phyloP scores from a whole-genome alignment of 164 flowering plant species.

The Kingdonia uniflora region DNA sequence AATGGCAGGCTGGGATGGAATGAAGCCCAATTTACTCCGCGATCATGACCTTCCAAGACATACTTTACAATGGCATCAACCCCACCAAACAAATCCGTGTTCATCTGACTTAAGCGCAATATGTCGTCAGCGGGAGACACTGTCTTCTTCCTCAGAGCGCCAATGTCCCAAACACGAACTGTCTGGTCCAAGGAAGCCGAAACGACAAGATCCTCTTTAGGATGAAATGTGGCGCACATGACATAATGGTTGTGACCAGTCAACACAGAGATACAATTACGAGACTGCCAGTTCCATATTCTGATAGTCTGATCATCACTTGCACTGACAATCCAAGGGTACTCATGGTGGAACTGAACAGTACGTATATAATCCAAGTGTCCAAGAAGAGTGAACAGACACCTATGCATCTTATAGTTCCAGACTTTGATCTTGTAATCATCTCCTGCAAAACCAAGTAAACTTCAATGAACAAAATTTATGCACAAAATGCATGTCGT shows the following conservation, averaged over 20 bases:
- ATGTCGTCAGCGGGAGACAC: conserved; percentile 86
- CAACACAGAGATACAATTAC: conserved; percentile 67
- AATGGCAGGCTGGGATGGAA: conserved; percentile 86
- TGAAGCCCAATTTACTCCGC: conserved; percentile 94
- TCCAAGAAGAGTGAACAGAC: conserved; percentile 76
- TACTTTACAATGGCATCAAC: conserved; percentile 92
- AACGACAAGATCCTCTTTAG: conserved; percentile 84
- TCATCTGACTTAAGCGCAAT: conserved; percentile 79
- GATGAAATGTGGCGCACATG: conserved; percentile 82
- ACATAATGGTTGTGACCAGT: conserved; percentile 96
- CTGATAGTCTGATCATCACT: conserved; percentile 89
- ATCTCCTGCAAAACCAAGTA: conserved; percentile 53
- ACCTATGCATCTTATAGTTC: conserved; percentile 72
- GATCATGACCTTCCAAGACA: conserved; percentile 80
- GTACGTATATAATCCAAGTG: conserved; percentile 92
- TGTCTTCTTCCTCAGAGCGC: conserved; percentile 73
- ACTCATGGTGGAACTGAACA: conserved; percentile 76
- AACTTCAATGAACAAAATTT: too few species aligned
- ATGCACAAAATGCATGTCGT: too few species aligned
- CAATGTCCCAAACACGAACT: conserved; percentile 92
- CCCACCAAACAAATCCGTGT: conserved; percentile 86
- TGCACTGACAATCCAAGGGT: conserved; percentile 93
- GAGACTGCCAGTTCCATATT: conserved; percentile 98
- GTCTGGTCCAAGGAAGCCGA: conserved; percentile 96
- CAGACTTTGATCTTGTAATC: conserved; percentile 93